Base-by-base conservation (phyloP, 352 stramenopile species). In the Blastocystis sp. region DNA sequence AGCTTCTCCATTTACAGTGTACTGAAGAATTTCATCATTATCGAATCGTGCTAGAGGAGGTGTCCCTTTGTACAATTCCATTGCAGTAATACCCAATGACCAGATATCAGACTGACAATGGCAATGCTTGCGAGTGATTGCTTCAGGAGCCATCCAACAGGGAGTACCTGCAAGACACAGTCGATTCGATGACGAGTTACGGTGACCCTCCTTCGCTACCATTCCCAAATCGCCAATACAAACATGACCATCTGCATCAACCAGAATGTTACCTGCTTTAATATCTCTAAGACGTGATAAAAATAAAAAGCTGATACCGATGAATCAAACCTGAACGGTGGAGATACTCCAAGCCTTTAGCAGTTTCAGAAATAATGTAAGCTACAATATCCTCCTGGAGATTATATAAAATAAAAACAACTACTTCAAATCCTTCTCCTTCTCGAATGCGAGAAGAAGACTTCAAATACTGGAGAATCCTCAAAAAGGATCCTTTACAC, bases 241-340 rank as follows among this genome's bases (percentile, higher is more conserved):
- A 17, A 89, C 44, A 30, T 19, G 19, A 0, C 78, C 60, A 15
- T 75, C 53, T 19, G 37, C 44, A 53, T 89, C 51, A 42, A 89
- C 62, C 6, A 89, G 51, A 62, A 89, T 89, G 33, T 89, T 89
- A 1, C 78, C 78, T 4, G 78, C 78, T 58, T 89, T 89, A 35
- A 89, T 53, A 42, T 89, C 78, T 9, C 78, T 89, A 78, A 7
- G 7, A 22, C 1, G 15, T 9, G 76, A 27, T 33, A 33, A 87
- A 15, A 19, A 54, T 37, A 17, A 5, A 27, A 11, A 1, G 76
- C 1, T 4, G 24, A 13, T 3, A 89, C 78, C 78, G 78, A 30
- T 89, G 78, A 30, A 89, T 42, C 22, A 89, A 30, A 89, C 64
- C 64, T 1, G 60, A 79, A 22, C 22, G 22, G 48, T 89, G 78